Evolutionary conservation across 371 early-diverging fungal species (phyloP), one percentile per base, ranked within the genome.

Genomic region (Mortierella sp.): DNA sequence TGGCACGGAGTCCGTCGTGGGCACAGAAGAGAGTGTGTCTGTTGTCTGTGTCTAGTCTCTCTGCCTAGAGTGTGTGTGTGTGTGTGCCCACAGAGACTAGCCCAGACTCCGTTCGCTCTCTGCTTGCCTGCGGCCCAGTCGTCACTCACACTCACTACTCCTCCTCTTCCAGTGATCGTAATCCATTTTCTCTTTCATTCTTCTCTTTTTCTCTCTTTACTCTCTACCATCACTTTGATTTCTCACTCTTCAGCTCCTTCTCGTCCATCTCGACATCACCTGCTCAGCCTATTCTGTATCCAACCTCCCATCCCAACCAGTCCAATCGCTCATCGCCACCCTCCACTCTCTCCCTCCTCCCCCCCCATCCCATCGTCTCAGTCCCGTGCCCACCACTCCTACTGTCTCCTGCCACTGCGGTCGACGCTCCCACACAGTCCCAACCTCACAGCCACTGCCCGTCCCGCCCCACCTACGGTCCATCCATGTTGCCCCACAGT

Each of bases 171-270:
- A 26, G 30, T 15, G 14, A 57, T 18, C 26, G 18, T 26, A 43
- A 60, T 47, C 62, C 12, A 14, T 44, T 60, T 60, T 25, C 64
- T 29, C 25, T 19, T 18, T 25, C 30, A 44, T 21, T 45, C n/a
- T n/a, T n/a, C 16, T 46, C 46, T 46, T 46, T 46, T 16, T 46
- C 16, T 59, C 23, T 21, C 19, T 59, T 15, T 5, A 7, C 21
- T 44, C 44, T 30, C 19, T 59, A n/a, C 44, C 14, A 21, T 45
- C 19, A 19, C 5, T 30, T n/a, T 45, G n/a, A 3, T 14, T 37
- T 9, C 26, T 47, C 30, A 52, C 48, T 21, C 62, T 64, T 46
- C 53, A 53, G 12, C 52, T 25, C 55, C 56, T 19, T 23, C 46
- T 68, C 61, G 23, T 46, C 46, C 52, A 25, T 26, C 44, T 26